Evolutionary conservation across 192 early-diverging fungal species (phyloP).

Genomic region (Dissophora globulifera): DNA sequence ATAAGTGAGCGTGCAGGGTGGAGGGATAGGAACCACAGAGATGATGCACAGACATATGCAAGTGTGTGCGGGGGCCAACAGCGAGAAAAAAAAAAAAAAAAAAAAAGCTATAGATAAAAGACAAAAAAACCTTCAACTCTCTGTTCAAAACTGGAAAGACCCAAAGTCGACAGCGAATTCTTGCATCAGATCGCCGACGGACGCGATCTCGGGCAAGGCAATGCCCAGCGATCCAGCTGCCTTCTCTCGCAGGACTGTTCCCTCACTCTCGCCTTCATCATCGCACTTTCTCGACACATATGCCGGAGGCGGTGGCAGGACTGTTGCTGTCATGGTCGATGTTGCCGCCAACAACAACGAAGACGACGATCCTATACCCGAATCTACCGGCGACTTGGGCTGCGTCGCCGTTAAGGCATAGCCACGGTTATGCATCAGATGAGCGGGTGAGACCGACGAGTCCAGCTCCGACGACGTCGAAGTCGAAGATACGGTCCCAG

Average conservation of each 20-base stretch:
- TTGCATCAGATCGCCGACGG: constrained; percentile 19
- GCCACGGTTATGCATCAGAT: background rate
- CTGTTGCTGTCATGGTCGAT: background rate
- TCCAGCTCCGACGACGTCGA: constrained; percentile 8
- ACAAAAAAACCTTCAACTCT: too few species aligned
- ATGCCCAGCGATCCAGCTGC: background rate
- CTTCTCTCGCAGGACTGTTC: background rate
- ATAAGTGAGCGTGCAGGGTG: too few species aligned
- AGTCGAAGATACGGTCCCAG: constrained; percentile 25
- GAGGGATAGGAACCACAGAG: too few species aligned
- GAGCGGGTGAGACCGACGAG: background rate
- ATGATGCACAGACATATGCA: too few species aligned
- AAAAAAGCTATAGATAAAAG: too few species aligned
- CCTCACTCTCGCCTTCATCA: background rate
- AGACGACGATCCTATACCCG: background rate
- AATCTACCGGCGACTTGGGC: background rate
- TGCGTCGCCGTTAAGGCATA: background rate
- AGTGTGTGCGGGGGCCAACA: too few species aligned
- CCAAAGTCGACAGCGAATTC: constrained; percentile 25
- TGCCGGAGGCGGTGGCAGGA: constrained; percentile 19
- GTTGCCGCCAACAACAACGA: background rate
- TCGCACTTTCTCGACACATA: constrained; percentile 19
- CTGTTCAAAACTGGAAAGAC: constrained; percentile 5
- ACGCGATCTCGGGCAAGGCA: constrained; percentile 20
- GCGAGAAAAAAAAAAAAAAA: too few species aligned